Conservation (phyloP, 2,329 filamentous ascomycete genomes). For the Tolypocladium ovalisporum region DNA sequence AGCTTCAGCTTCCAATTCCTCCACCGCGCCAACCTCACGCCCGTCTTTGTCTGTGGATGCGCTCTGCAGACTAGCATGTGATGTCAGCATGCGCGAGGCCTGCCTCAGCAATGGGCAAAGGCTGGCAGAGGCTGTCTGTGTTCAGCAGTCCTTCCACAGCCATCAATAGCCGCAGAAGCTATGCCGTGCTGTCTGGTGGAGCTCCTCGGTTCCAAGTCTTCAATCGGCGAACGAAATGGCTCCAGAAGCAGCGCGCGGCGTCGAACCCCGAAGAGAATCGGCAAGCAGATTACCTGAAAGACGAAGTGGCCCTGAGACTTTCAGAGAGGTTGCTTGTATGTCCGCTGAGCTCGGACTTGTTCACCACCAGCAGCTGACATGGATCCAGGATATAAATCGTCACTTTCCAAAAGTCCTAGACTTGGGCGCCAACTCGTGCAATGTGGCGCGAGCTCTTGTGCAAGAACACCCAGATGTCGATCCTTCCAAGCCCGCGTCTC, state of each 20-base stretch:
- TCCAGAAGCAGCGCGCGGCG: constrained; percentile 84
- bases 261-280: constrained; percentile 58
- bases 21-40: background rate
- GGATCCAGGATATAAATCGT: constrained; percentile 74
- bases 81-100: constrained; percentile 19
- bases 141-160: constrained; percentile 7
- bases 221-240: constrained; percentile 75
- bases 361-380: background rate
- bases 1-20: background rate
- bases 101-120: constrained; percentile 13
- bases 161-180: constrained; percentile 36
- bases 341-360: background rate
- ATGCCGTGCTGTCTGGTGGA: constrained; percentile 70
- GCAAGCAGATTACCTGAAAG: constrained; percentile 82
- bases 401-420: constrained; percentile 77
- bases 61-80: constrained; percentile 10
- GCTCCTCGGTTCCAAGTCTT: constrained; percentile 81
- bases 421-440: constrained; percentile 90
- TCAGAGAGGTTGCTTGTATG: constrained; percentile 72
- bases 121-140: constrained; percentile 11
- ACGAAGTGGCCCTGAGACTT: constrained; percentile 77
- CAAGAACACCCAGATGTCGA: constrained; percentile 55
- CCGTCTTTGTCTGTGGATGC: background rate
- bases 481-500: constrained; percentile 41
- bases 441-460: constrained; percentile 75